phyloP scores from a whole-genome alignment of 371 early-diverging fungal genomes.

The Apophysomyces ossiformis region DNA sequence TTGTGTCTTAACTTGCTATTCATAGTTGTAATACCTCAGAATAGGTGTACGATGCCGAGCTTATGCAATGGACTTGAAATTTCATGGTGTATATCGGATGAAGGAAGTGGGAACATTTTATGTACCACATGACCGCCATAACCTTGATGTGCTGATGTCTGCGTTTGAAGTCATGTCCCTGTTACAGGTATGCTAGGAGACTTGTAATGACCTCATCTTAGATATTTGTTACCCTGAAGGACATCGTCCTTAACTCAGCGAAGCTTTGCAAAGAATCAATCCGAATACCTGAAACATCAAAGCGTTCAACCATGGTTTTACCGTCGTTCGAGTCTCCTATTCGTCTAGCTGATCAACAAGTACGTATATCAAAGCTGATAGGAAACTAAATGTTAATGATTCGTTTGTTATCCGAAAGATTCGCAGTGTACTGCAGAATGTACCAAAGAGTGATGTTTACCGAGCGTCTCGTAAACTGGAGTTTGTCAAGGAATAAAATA shows the following conservation, averaged over 20 bases:
- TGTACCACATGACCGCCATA: no score
- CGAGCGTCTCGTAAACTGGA: not conserved
- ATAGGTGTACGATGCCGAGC: not conserved
- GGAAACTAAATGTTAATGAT: not conserved
- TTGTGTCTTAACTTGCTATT: not conserved
- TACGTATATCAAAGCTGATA: not conserved
- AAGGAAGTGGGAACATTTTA: not conserved
- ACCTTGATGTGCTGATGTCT: no score
- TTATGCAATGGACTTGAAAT: slow-evolving; percentile 13
- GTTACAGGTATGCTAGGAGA: not conserved
- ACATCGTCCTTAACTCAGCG: slow-evolving; percentile 1
- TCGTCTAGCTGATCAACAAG: not conserved
- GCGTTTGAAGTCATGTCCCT: not conserved
- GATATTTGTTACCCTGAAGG: not conserved
- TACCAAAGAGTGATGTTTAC: not conserved
- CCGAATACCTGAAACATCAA: slow-evolving; percentile 1
- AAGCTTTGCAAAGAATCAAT: slow-evolving; percentile 7
- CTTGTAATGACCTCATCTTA: not conserved
- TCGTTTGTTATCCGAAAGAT: not conserved
- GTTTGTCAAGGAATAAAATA: not conserved
- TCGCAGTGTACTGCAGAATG: not conserved
- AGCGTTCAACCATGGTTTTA: slow-evolving; percentile 4
- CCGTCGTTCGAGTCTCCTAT: slow-evolving; percentile 5
- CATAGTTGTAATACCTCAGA: not conserved
- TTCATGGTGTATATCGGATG: slow-evolving; percentile 14